A percentile compares a stretch with the other conserved stretches of the same genome.
Evolutionary conservation across 768 basidiomycete genomes (phyloP).

Genomic region (Suillus bovinus): DNA sequence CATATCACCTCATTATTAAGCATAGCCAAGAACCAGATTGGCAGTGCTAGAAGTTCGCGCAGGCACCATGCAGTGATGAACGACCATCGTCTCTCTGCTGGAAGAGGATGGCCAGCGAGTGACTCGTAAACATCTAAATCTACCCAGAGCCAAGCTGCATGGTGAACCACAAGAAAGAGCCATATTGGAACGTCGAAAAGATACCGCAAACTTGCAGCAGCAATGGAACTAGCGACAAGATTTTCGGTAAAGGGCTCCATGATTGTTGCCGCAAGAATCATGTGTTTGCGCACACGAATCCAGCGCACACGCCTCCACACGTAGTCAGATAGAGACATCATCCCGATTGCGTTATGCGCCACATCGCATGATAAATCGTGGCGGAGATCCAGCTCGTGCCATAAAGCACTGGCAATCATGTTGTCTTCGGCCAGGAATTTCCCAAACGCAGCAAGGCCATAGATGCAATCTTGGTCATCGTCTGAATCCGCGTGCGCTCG

Average conservation of each 20-base stretch:
- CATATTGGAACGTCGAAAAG: slow-evolving; percentile 52
- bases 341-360: slow-evolving; percentile 84
- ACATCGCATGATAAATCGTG: slow-evolving; percentile 93
- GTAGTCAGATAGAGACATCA: slow-evolving; percentile 84
- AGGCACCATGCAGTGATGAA: slow-evolving; percentile 80
- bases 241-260: slow-evolving; percentile 94
- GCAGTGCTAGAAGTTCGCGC: slow-evolving; percentile 82
- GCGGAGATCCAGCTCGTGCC: slow-evolving; percentile 88
- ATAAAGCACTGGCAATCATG: slow-evolving; percentile 89
- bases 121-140: slow-evolving; percentile 85
- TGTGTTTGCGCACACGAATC: slow-evolving; percentile 95
- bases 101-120: slow-evolving; percentile 66
- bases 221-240: slow-evolving; percentile 67
- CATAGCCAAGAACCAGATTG: slow-evolving; percentile 85
- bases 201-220: slow-evolving; percentile 51
- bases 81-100: slow-evolving; percentile 43
- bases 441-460: slow-evolving; percentile 78
- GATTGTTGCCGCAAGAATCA: slow-evolving; percentile 85
- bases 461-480: slow-evolving; percentile 22
- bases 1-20: slow-evolving; percentile 81
- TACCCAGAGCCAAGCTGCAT: slow-evolving; percentile 67
- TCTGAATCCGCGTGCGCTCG: slow-evolving; percentile 21
- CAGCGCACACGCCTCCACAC: slow-evolving; percentile 89
- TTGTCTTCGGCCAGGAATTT: slow-evolving; percentile 97
- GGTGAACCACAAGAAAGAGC: slow-evolving; percentile 60